These are phyloP conservation scores for Naganishia vaughanmartiniae DNA, from an alignment of 768 basidiomycete species.

Conservation along the genomic window DNA sequence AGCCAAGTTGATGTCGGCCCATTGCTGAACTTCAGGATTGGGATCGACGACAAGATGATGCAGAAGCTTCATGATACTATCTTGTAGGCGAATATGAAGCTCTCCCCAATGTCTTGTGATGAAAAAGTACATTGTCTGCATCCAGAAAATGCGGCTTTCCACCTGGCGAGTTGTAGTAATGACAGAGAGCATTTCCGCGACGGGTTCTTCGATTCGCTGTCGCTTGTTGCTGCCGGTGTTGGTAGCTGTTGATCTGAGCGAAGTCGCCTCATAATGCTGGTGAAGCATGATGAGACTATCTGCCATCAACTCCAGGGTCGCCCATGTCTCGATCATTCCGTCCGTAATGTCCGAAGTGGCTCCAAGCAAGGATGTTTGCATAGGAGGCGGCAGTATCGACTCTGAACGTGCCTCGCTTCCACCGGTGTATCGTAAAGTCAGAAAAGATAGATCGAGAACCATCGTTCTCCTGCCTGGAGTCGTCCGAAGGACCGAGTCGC, in stretches of 20 bases:
- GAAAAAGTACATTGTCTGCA: constrained; percentile 82
- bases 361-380: constrained; percentile 4
- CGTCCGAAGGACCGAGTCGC: constrained; percentile 6
- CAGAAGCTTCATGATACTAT: constrained; percentile 60
- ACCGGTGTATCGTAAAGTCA: not conserved
- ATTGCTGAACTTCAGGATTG: constrained; percentile 69
- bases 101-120: constrained; percentile 71
- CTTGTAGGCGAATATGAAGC: constrained; percentile 63
- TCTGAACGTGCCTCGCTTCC: not conserved
- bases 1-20: constrained; percentile 78
- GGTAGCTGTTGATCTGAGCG: constrained; percentile 23
- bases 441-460: constrained; percentile 6
- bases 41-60: constrained; percentile 65
- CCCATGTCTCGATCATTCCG: constrained; percentile 58
- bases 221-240: constrained; percentile 53
- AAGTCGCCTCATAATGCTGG: constrained; percentile 26
- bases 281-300: constrained; percentile 70
- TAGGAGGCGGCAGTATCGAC: not conserved
- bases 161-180: constrained; percentile 49
- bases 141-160: constrained; percentile 52
- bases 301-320: constrained; percentile 72
- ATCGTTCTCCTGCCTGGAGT: not conserved
- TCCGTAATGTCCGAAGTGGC: constrained; percentile 54
- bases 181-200: constrained; percentile 59
- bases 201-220: constrained; percentile 58